A percentile compares a stretch with the other conserved stretches of the same genome.
phyloP scores from a whole-genome alignment of 148 eudicot species.

The Nepenthes mirabilis region DNA sequence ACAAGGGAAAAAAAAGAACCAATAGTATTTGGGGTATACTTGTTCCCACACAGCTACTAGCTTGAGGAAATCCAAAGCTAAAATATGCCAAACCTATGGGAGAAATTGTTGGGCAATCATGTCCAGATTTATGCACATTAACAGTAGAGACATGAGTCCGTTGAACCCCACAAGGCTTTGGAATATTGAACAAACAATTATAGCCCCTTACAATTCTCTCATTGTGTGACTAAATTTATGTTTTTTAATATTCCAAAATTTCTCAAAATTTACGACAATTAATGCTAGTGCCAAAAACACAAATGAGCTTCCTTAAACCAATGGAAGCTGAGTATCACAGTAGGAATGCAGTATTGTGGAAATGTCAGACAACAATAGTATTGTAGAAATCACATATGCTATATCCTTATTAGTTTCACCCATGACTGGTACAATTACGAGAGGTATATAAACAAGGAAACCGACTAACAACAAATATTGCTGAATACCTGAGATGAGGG shows the following conservation, averaged over 20 bases:
- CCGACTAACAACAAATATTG: too few species aligned
- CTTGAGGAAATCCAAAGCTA: too few species aligned
- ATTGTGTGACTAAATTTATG: too few species aligned
- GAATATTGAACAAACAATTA: too few species aligned
- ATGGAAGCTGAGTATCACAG: slow-evolving; percentile 84
- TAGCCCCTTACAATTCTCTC: too few species aligned
- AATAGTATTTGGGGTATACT: too few species aligned
- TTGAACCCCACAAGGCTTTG: neutral
- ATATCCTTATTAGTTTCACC: neutral
- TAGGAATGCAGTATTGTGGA: slow-evolving; percentile 70
- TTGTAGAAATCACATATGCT: too few species aligned
- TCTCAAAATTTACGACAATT: slow-evolving; percentile 69
- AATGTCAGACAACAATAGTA: slow-evolving; percentile 34
- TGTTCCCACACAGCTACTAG: too few species aligned
- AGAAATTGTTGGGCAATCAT: slow-evolving; percentile 43
- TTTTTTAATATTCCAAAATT: slow-evolving; percentile 3
- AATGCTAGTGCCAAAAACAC: slow-evolving; percentile 85
- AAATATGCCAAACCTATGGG: too few species aligned
- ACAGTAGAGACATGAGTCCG: slow-evolving; percentile 65
- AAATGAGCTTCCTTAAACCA: slow-evolving; percentile 96
- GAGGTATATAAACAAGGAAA: too few species aligned
- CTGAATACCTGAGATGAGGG: too few species aligned
- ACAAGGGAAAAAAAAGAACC: neutral
- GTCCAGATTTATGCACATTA: slow-evolving; percentile 82
- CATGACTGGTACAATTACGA: too few species aligned